phyloP scores from a whole-genome alignment of 2,329 filamentous ascomycete genomes.

The Plectosphaerella sp. region DNA sequence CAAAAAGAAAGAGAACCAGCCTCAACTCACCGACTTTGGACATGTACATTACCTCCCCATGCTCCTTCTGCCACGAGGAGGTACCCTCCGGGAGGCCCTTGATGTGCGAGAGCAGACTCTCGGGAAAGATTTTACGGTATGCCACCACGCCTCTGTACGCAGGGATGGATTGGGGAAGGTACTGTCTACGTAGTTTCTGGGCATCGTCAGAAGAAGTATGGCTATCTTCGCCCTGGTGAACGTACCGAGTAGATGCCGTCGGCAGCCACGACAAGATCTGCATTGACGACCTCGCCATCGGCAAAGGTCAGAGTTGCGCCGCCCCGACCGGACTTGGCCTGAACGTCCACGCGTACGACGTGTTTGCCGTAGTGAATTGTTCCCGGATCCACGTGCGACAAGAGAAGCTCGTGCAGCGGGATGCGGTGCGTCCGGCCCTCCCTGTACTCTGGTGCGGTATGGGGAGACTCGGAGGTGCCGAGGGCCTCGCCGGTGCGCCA shows the following conservation, averaged over 20 bases:
- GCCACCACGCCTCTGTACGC: neutral
- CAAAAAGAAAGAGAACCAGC: neutral
- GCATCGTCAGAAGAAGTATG: neutral
- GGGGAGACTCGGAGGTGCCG: neutral
- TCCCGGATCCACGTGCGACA: neutral
- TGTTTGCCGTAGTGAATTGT: neutral
- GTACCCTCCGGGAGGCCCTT: neutral
- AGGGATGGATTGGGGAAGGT: neutral
- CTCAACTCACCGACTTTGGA: neutral
- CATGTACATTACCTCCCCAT: neutral
- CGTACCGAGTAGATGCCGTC: neutral
- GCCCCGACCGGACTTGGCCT: neutral
- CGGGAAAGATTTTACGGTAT: neutral
- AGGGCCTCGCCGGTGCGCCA: neutral
- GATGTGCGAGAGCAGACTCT: neutral
- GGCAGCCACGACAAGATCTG: neutral
- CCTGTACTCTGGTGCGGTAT: neutral
- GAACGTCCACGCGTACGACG: neutral
- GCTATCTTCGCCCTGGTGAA: neutral
- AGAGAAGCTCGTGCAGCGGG: neutral
- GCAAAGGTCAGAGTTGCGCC: neutral
- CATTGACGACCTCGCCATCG: neutral
- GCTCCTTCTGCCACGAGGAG: neutral
- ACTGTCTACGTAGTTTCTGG: neutral
- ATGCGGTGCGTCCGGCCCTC: neutral